These are phyloP conservation scores for Rhizopogon rudus DNA, from an alignment of 768 basidiomycete species.

Conservation along the genomic window DNA sequence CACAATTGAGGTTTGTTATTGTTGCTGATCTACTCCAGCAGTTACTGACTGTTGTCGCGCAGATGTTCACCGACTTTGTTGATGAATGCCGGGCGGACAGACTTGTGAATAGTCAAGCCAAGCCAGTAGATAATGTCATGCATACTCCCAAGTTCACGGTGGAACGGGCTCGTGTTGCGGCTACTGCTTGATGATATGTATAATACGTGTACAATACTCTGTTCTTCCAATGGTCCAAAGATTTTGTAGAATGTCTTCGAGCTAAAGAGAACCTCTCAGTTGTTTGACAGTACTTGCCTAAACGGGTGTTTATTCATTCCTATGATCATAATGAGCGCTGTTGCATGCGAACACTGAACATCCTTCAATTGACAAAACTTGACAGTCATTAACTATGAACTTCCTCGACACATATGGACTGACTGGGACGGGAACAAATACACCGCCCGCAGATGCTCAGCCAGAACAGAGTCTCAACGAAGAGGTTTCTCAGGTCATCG, in stretches of 20 bases:
- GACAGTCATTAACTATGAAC: conserved; percentile 45
- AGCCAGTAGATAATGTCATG: conserved; percentile 10
- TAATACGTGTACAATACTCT: conserved; percentile 10
- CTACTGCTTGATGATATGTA: conserved; percentile 19
- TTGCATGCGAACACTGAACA: neutral
- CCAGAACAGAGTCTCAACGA: conserved; percentile 67
- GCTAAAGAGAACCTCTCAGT: neutral
- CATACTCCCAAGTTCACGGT: conserved; percentile 16
- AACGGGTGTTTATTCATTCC: conserved; percentile 3
- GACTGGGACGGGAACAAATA: conserved; percentile 34
- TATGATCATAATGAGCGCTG: neutral
- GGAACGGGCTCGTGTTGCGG: conserved; percentile 20
- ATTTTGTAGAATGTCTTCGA: too few species aligned
- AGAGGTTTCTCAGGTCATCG: conserved; percentile 85
- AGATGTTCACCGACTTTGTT: conserved; percentile 96
- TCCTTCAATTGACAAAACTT: neutral
- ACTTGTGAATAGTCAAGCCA: conserved; percentile 23
- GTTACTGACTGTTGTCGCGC: neutral
- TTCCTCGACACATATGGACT: conserved; percentile 70
- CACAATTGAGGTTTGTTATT: conserved; percentile 79
- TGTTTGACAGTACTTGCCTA: conserved; percentile 3
- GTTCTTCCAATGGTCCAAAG: neutral
- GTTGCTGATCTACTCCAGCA: too few species aligned
- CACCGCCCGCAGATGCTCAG: conserved; percentile 37
- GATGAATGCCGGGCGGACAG: conserved; percentile 68